Conservation (phyloP, 2,329 filamentous ascomycete species). For the Albophoma yamanashiensis region DNA sequence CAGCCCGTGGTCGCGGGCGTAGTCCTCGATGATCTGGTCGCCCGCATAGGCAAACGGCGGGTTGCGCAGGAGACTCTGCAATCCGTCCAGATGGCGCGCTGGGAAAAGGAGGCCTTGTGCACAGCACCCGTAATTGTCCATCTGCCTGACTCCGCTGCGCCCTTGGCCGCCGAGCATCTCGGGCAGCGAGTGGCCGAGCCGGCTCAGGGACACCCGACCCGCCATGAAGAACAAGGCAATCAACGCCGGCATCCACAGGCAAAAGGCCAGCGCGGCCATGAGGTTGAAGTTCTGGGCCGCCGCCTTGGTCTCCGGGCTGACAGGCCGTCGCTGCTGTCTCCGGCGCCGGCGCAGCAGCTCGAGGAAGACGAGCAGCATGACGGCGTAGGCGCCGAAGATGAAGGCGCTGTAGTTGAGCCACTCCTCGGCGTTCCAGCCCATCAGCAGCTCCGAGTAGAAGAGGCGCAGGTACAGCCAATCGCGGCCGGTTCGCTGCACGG, state of each 20-base stretch:
- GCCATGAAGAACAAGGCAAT: conserved; percentile 18
- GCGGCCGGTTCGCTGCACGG: conserved; percentile 4
- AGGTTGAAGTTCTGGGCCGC: conserved; percentile 11
- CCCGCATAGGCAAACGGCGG: conserved; percentile 22
- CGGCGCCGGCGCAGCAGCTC: conserved; percentile 1
- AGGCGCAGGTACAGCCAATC: conserved; percentile 26
- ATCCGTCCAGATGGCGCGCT: conserved; percentile 14
- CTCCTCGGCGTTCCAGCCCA: conserved; percentile 27
- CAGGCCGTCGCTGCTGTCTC: background rate
- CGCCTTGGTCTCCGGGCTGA: conserved; percentile 3
- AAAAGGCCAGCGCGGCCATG: conserved; percentile 13
- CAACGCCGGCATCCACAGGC: conserved; percentile 21
- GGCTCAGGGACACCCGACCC: conserved; percentile 15
- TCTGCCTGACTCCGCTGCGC: conserved; percentile 16
- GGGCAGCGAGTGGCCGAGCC: conserved; percentile 12
- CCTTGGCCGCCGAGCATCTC: background rate
- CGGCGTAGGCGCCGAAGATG: conserved; percentile 15
- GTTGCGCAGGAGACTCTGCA: conserved; percentile 15
- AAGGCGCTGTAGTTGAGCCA: conserved; percentile 16
- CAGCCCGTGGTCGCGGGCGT: conserved; percentile 15
- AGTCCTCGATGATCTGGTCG: conserved; percentile 24
- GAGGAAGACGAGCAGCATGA: conserved; percentile 10
- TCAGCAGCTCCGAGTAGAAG: conserved; percentile 26
- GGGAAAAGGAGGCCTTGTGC: conserved; percentile 26
- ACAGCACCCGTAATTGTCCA: conserved; percentile 27